Percentiles rank a stretch among this genome's conserved stretches.
These are phyloP conservation scores for Umbelopsis sp. DNA, from an alignment of 192 early-diverging fungal species.

Conservation along the genomic window DNA sequence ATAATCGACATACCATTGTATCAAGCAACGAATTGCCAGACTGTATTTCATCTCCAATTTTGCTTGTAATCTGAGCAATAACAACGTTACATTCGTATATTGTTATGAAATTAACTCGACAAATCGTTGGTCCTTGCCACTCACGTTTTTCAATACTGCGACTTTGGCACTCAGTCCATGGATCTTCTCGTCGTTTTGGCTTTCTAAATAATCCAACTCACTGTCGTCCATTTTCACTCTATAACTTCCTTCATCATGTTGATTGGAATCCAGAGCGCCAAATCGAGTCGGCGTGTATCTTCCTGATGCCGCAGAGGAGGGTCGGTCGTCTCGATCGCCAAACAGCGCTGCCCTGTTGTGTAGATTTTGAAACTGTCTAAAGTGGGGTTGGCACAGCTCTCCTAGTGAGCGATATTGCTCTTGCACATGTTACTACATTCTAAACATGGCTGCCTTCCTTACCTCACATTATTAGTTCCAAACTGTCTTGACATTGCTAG, in stretches of 20 bases:
- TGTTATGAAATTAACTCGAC: background rate
- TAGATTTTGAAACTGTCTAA: constrained; percentile 38
- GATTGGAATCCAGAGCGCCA: background rate
- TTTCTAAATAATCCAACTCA: constrained; percentile 40
- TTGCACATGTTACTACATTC: background rate
- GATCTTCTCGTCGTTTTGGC: constrained; percentile 41
- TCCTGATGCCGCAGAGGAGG: constrained; percentile 26
- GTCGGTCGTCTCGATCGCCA: constrained; percentile 31
- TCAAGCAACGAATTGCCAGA: constrained; percentile 40
- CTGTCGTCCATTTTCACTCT: constrained; percentile 39
- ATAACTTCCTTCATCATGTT: constrained; percentile 13
- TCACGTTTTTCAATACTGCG: constrained; percentile 39
- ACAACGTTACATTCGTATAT: background rate
- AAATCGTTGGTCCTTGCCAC: background rate
- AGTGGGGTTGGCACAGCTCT: background rate
- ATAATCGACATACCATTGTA: constrained; percentile 32
- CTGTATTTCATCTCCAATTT: constrained; percentile 44
- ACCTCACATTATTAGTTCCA: constrained; percentile 32
- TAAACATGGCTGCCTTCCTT: background rate
- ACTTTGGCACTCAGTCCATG: constrained; percentile 42
- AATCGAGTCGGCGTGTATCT: constrained; percentile 10
- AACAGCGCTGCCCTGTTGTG: constrained; percentile 39
- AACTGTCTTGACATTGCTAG: constrained; percentile 30
- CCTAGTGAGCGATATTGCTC: background rate
- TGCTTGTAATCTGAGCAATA: constrained; percentile 36